phyloP scores from a whole-genome alignment of 2,329 filamentous ascomycete species.

The Davidsoniella neocaledoniae region DNA sequence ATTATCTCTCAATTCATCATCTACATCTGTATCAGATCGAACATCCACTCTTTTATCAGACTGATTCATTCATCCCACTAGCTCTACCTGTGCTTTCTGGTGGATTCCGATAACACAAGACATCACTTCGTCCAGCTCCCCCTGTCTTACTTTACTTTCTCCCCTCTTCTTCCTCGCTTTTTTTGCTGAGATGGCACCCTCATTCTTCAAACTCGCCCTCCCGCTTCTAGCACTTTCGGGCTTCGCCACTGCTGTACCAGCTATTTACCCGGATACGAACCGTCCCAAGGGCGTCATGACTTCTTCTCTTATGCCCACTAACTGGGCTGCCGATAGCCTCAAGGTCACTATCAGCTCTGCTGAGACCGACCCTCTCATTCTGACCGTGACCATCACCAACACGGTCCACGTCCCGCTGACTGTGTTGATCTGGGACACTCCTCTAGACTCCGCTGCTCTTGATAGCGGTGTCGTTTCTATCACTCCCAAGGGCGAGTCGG shows the following conservation, averaged over 20 bases:
- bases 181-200: background rate
- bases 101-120: no score
- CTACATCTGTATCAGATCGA: no score
- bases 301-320: background rate
- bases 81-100: no score
- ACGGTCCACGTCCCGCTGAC: conserved; percentile 23
- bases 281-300: no score
- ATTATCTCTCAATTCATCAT: no score
- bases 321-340: background rate
- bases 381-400: conserved; percentile 26
- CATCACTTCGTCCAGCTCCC: no score
- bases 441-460: conserved; percentile 27
- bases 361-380: conserved; percentile 17
- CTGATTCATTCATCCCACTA: no score
- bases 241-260: background rate
- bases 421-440: conserved; percentile 27
- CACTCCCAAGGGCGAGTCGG: conserved; percentile 20
- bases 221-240: background rate
- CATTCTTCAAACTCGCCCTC: background rate
- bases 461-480: conserved; percentile 26
- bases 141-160: no score
- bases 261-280: no score
- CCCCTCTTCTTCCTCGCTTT: background rate
- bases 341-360: background rate
- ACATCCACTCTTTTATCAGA: no score